Percentiles rank a stretch among this genome's conserved stretches.
phyloP scores from a whole-genome alignment of 371 early-diverging fungal genomes.

The Mucor circinelloides region DNA sequence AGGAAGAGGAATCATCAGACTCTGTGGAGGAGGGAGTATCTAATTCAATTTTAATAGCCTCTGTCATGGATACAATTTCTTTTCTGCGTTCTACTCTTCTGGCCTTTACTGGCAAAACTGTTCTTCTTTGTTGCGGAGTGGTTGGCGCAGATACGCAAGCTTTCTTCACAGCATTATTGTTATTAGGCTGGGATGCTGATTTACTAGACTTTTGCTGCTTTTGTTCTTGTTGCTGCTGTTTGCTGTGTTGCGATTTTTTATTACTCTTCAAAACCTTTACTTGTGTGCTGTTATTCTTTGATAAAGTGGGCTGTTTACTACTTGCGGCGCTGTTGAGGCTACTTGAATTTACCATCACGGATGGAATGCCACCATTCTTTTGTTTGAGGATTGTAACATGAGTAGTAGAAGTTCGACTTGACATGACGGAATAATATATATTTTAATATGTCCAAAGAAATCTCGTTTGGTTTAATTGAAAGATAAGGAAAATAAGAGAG shows the following conservation, averaged over 20 bases:
- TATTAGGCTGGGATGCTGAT: background rate
- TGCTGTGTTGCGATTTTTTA: background rate
- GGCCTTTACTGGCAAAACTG: slow-evolving; percentile 20
- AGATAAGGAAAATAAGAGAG: background rate
- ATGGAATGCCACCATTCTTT: background rate
- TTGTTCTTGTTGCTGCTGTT: background rate
- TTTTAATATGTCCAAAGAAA: background rate
- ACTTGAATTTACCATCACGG: background rate
- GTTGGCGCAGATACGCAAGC: slow-evolving; percentile 18
- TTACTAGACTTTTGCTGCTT: background rate
- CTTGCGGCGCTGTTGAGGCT: background rate
- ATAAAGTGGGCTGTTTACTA: background rate
- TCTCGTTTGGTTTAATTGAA: background rate
- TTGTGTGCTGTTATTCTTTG: background rate
- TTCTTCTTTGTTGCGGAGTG: slow-evolving; percentile 22
- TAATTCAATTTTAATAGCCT: slow-evolving; percentile 12
- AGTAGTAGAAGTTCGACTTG: background rate
- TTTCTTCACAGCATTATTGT: background rate
- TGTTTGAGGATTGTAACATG: background rate
- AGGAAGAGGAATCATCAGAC: slow-evolving; percentile 14
- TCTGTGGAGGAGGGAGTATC: slow-evolving; percentile 11
- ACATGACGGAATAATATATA: background rate
- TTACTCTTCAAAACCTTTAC: background rate
- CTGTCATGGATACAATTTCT: slow-evolving; percentile 23
- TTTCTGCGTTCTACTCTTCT: slow-evolving; percentile 27